Conservation (phyloP, 2,329 filamentous ascomycete species). For the Corniculantispora saksenae region DNA sequence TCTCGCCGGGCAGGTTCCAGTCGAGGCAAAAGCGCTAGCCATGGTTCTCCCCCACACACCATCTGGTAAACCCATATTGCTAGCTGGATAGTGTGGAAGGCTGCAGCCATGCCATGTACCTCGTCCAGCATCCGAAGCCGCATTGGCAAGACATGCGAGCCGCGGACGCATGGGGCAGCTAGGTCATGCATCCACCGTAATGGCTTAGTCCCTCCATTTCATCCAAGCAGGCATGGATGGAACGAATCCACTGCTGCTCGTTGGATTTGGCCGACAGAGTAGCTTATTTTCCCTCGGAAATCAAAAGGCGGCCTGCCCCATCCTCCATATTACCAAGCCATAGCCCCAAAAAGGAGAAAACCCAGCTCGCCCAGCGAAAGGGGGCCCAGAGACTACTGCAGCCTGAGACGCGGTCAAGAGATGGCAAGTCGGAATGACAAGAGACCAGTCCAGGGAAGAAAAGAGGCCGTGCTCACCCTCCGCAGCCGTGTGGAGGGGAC, state of each 20-base stretch:
- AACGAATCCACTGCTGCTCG: slow-evolving; percentile 10
- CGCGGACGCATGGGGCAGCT: slow-evolving; percentile 15
- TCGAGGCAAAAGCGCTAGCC: slow-evolving; percentile 13
- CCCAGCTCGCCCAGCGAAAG: neutral
- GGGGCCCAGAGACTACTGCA: neutral
- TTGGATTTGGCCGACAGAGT: neutral
- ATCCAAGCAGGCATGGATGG: neutral
- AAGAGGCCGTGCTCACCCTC: slow-evolving; percentile 4
- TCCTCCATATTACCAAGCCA: neutral
- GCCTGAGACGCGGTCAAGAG: too few relatives aligned
- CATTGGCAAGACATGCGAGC: slow-evolving; percentile 13
- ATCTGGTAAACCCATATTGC: slow-evolving; percentile 7
- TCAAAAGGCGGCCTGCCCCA: neutral
- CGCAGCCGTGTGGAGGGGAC: neutral
- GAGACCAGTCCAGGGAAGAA: neutral
- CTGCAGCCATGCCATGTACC: slow-evolving; percentile 7
- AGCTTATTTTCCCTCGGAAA: neutral
- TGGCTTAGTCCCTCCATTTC: slow-evolving; percentile 10
- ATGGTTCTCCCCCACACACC: slow-evolving; percentile 16
- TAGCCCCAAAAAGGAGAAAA: neutral
- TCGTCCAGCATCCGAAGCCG: slow-evolving; percentile 16
- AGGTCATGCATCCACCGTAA: slow-evolving; percentile 16
- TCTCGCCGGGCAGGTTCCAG: neutral
- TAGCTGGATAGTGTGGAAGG: neutral
- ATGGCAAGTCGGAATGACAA: neutral